Evolutionary conservation across 2,329 filamentous ascomycete genomes (phyloP), one percentile per base, ranked within the genome.

Genomic region (Xylaria digitata): DNA sequence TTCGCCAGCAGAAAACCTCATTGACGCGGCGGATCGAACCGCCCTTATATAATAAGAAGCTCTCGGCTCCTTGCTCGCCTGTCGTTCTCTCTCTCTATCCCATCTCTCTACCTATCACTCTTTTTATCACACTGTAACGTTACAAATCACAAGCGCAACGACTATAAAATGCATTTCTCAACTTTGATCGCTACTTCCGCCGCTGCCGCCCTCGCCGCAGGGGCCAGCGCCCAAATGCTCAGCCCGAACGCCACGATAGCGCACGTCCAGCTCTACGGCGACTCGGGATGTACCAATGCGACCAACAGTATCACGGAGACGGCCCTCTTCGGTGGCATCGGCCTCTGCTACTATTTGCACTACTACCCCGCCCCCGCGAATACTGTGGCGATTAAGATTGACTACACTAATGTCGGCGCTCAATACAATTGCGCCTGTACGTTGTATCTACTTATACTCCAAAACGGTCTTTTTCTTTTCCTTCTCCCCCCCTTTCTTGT

Each of bases 281-380:
- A 64, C 48, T 64, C 61, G 55, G 61, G 61, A 64, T 64, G 61
- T 59, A 64, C 61, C 46, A 64, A 64, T 53, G 61, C 21, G 48
- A 64, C 61, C 61, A 64, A 64, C 46, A 54, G 19, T 32, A 26
- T 26, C 19, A 54, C 61, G 54, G 15, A 64, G 48, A 64, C 55
- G 40, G 61, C 61, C 40, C 61, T 64, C 55, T 64, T 59, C 30
- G 61, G 61, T 48, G 61, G 61, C 61, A 64, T 64, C 23, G 61
- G 61, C 55, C 54, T 64, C 61, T 64, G 61, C 55, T 64, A 64
- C 46, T 59, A 23, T 40, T 59, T 64, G 48, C 61, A 64, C 42
- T 64, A 23, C 54, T 64, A 64, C 48, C 61, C 61, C 5, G 61
- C 61, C 48, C 61, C 61, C 37, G 8, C 7, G 34, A 3, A 64